A percentile compares a stretch with the other conserved stretches of the same genome.
These are phyloP conservation scores for Tuber melanosporum DNA, from an alignment of 495 filamentous ascomycete genomes.

Conservation along the genomic window DNA sequence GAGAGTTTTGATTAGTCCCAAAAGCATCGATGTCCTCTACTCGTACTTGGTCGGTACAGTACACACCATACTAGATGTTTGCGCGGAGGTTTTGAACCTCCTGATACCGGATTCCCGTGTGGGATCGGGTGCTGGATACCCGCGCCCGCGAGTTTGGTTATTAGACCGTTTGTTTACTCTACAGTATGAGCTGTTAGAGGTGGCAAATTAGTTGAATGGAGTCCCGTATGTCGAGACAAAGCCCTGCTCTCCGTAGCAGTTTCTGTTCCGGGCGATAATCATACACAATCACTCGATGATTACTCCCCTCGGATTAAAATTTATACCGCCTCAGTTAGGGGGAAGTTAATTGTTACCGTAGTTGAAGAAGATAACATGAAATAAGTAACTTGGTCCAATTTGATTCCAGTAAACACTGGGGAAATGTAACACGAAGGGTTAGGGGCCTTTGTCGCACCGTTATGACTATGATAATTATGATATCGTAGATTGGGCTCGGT, in stretches of 20 bases:
- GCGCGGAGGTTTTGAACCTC: no score
- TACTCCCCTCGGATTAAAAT: neutral
- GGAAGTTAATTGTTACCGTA: neutral
- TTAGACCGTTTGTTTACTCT: neutral
- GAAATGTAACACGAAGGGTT: neutral
- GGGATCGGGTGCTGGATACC: neutral
- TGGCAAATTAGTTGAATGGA: neutral
- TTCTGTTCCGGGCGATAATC: neutral
- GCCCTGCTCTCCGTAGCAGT: neutral
- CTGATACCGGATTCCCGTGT: no score
- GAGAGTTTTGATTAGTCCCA: slow-evolving; percentile 37
- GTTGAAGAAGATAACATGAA: no score
- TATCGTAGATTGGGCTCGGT: neutral
- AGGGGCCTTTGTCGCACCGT: neutral
- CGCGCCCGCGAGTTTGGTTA: neutral
- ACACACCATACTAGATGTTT: no score
- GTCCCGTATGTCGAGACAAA: neutral
- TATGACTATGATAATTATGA: neutral
- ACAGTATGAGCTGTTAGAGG: neutral
- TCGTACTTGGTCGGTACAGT: no score
- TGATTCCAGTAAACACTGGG: neutral
- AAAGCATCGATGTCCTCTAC: slow-evolving; percentile 51
- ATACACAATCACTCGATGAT: neutral
- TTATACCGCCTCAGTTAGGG: neutral
- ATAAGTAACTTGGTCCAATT: no score